Percentiles rank a stretch among this genome's conserved stretches.
Conservation (phyloP, 1,139 yeast genomes). For the Meyerozyma elateridarum region DNA sequence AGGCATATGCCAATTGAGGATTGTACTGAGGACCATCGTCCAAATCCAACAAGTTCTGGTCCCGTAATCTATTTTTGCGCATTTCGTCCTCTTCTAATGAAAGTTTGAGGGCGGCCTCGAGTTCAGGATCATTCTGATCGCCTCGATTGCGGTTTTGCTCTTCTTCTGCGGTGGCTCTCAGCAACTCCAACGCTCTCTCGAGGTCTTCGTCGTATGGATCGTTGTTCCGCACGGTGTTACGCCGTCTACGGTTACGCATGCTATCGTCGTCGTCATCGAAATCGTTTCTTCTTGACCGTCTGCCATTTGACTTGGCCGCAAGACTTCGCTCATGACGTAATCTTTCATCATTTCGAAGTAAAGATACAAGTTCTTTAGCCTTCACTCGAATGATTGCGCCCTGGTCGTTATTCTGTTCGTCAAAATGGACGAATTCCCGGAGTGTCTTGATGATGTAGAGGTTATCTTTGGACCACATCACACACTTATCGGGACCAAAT, state of each 20-base stretch:
- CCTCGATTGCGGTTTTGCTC: constrained; percentile 37
- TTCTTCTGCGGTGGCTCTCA: constrained; percentile 79
- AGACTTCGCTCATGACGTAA: constrained; percentile 65
- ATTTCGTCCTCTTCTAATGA: constrained; percentile 86
- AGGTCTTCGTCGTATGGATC: constrained; percentile 75
- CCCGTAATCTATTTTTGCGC: constrained; percentile 48
- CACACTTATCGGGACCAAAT: constrained; percentile 87
- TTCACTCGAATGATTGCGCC: constrained; percentile 88
- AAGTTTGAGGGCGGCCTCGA: constrained; percentile 76
- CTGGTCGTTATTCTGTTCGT: constrained; percentile 77
- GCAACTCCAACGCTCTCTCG: constrained; percentile 77
- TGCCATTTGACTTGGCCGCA: constrained; percentile 24
- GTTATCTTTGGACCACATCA: constrained; percentile 90
- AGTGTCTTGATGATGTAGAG: constrained; percentile 84
- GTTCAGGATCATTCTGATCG: constrained; percentile 61
- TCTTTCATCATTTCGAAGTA: constrained; percentile 81
- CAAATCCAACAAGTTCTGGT: constrained; percentile 51
- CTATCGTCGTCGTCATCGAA: constrained; percentile 7
- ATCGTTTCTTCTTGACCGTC: constrained; percentile 13
- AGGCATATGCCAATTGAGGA: constrained; percentile 30
- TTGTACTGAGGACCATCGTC: constrained; percentile 29
- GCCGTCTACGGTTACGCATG: constrained; percentile 19
- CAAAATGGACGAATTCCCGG: constrained; percentile 83
- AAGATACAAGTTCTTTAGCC: constrained; percentile 82
- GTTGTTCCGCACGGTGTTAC: constrained; percentile 12